Evolutionary conservation across 2,329 filamentous ascomycete species (phyloP).

Genomic region (Escovopsis weberi): DNA sequence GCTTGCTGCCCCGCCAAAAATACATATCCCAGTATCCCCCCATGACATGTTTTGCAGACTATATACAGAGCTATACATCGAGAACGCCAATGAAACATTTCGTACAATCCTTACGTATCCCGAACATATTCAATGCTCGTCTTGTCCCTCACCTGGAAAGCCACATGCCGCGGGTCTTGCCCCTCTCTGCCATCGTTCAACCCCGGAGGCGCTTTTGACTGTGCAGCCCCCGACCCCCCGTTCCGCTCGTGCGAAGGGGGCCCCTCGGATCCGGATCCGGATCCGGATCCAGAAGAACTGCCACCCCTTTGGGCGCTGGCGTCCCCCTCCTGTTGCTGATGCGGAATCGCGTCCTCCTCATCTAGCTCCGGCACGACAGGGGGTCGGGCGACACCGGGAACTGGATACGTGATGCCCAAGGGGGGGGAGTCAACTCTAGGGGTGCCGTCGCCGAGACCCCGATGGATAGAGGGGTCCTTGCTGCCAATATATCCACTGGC

Average conservation of each 20-base stretch:
- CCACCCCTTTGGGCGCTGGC: no score
- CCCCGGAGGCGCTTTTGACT: no score
- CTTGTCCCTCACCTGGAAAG: not conserved
- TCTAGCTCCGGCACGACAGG: constrained; percentile 1
- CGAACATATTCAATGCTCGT: not conserved
- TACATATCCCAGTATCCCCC: no score
- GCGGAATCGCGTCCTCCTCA: not conserved
- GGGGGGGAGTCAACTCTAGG: constrained; percentile 1
- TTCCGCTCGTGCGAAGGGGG: no score
- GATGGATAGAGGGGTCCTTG: not conserved
- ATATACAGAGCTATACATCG: no score
- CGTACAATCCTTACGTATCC: no score
- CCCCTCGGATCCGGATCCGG: no score
- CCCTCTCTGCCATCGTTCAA: not conserved
- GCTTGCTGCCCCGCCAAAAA: no score
- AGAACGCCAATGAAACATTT: no score
- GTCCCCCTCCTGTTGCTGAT: not conserved
- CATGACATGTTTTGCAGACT: no score
- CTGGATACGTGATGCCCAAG: not conserved
- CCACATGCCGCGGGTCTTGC: not conserved
- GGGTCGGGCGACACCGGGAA: not conserved
- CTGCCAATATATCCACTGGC: constrained; percentile 1
- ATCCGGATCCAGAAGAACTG: no score
- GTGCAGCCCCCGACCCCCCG: no score
- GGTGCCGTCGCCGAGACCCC: not conserved